Conservation (phyloP, 768 basidiomycete species). For the Pholiota microspora region DNA sequence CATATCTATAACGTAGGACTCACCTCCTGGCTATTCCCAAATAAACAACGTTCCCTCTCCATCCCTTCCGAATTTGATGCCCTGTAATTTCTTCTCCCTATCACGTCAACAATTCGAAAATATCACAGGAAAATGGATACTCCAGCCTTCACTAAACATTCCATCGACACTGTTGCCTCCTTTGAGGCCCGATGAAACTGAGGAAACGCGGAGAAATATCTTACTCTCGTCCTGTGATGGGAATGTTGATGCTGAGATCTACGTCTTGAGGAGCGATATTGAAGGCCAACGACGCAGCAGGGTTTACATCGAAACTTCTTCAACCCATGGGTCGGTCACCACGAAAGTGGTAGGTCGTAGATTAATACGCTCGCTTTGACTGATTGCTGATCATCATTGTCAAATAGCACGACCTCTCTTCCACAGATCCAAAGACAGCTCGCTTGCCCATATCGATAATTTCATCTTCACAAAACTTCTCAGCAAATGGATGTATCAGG, state of each 20-base stretch:
- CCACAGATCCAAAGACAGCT: constrained; percentile 5
- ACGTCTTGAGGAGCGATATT: constrained; percentile 22
- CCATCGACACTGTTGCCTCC: constrained; percentile 39
- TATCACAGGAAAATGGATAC: no score
- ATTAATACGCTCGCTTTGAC: no score
- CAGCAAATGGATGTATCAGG: constrained; percentile 29
- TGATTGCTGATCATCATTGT: neutral
- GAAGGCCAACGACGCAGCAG: constrained; percentile 5
- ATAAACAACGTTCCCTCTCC: no score
- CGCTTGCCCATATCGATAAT: constrained; percentile 24
- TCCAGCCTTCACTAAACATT: constrained; percentile 41
- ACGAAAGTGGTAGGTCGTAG: constrained; percentile 16
- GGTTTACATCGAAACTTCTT: constrained; percentile 19
- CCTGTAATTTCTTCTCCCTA: constrained; percentile 32
- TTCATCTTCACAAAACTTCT: constrained; percentile 14
- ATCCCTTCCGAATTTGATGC: constrained; percentile 23
- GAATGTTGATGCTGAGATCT: constrained; percentile 37
- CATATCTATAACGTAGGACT: neutral
- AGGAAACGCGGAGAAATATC: constrained; percentile 38
- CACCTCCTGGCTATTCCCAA: neutral
- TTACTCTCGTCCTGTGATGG: constrained; percentile 31
- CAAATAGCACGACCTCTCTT: constrained; percentile 18
- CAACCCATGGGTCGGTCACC: constrained; percentile 23
- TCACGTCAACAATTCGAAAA: constrained; percentile 18
- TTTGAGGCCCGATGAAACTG: constrained; percentile 30